Evolutionary conservation across 768 basidiomycete genomes (phyloP).

Genomic region (Boletus sp.): DNA sequence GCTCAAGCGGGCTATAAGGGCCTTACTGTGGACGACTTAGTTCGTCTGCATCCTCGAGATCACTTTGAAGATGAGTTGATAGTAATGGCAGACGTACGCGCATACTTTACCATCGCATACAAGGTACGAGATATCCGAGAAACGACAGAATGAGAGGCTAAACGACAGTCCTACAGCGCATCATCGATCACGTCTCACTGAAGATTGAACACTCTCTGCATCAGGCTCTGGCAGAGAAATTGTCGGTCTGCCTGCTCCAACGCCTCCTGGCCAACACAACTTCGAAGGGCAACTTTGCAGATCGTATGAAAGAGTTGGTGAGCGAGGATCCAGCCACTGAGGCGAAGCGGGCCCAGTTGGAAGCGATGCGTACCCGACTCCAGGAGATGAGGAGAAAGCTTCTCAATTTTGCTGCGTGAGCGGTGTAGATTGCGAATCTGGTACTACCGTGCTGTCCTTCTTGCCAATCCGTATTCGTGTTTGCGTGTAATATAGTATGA

Average conservation of each 20-base stretch:
- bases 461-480: neutral
- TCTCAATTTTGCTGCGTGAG: slow-evolving; percentile 23
- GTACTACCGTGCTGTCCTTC: neutral
- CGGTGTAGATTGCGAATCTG: neutral
- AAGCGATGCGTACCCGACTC: slow-evolving; percentile 34
- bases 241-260: slow-evolving; percentile 38
- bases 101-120: slow-evolving; percentile 55
- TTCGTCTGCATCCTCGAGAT: slow-evolving; percentile 25
- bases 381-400: slow-evolving; percentile 41
- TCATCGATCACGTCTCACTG: slow-evolving; percentile 53
- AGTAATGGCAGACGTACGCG: slow-evolving; percentile 55
- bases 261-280: slow-evolving; percentile 28
- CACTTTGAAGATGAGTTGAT: slow-evolving; percentile 42
- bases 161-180: slow-evolving; percentile 37
- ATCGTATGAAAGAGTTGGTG: slow-evolving; percentile 41
- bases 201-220: slow-evolving; percentile 48
- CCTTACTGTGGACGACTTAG: slow-evolving; percentile 26
- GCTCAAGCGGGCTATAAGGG: slow-evolving; percentile 30
- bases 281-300: slow-evolving; percentile 14
- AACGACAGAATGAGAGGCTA: neutral
- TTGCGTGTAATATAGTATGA: neutral
- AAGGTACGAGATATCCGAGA: slow-evolving; percentile 37
- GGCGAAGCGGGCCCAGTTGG: slow-evolving; percentile 35
- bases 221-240: slow-evolving; percentile 34
- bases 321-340: slow-evolving; percentile 44